Percentiles rank a stretch among this genome's conserved stretches.
Conservation (phyloP, 2,329 filamentous ascomycete genomes). For the Phaeosphaeria sp. region DNA sequence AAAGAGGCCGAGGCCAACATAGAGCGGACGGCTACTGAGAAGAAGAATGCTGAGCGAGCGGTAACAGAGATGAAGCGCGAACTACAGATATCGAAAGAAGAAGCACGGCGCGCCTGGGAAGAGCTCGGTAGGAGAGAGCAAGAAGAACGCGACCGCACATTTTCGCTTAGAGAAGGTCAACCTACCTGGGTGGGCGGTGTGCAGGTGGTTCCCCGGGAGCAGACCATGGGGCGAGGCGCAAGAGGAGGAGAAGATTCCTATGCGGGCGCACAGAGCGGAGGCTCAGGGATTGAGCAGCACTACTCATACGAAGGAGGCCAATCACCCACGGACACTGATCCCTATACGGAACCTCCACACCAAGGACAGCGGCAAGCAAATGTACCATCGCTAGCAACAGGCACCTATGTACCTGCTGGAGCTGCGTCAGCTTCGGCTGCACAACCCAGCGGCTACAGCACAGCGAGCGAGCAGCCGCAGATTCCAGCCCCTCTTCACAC, state of each 20-base stretch:
- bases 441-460: slow-evolving; percentile 23
- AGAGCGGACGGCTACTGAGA: slow-evolving; percentile 72
- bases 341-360: slow-evolving; percentile 61
- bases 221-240: slow-evolving; percentile 61
- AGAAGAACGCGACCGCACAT: slow-evolving; percentile 85
- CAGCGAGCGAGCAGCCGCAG: slow-evolving; percentile 25
- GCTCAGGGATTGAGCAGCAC: slow-evolving; percentile 48
- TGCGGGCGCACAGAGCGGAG: slow-evolving; percentile 39
- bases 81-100: slow-evolving; percentile 92
- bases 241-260: slow-evolving; percentile 44
- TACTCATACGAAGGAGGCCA: slow-evolving; percentile 60
- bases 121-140: slow-evolving; percentile 92
- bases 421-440: slow-evolving; percentile 26
- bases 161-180: slow-evolving; percentile 84
- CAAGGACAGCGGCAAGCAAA: slow-evolving; percentile 40
- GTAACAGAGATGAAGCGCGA: slow-evolving; percentile 93
- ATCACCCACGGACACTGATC: slow-evolving; percentile 67
- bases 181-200: slow-evolving; percentile 91
- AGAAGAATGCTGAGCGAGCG: slow-evolving; percentile 74
- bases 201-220: slow-evolving; percentile 92
- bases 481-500: slow-evolving; percentile 36
- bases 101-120: slow-evolving; percentile 95
- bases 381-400: slow-evolving; percentile 39
- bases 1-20: slow-evolving; percentile 71
- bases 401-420: slow-evolving; percentile 44